Evolutionary conservation across 78 protist genomes (phyloP), one percentile per base, ranked within the genome.

Genomic region (Polysphondylium violaceum): DNA sequence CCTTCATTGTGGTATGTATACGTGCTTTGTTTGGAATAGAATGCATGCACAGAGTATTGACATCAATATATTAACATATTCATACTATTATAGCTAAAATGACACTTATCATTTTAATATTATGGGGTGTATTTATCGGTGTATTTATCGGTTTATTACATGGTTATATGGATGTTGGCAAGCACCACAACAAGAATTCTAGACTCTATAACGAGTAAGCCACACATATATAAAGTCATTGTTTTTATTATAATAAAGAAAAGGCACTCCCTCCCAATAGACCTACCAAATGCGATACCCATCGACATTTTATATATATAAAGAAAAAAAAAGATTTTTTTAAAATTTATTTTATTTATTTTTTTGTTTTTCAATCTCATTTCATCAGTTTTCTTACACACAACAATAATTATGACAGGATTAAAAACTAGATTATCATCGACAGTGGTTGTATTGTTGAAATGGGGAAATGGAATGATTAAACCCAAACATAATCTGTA

Each of bases 81-180:
- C n/a, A n/a, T n/a, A n/a, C n/a, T n/a, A n/a, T n/a, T 36, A 41
- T 25, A 68, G 75, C 14, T 25, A 68, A 43, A 38, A 68, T 68
- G 75, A 25, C 41, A 21, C n/a, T 43, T 41, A 50, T 75, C 8
- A 75, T 76, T 44, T 44, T 76, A 33, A 7, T 44, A n/a, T 64
- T 76, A 59, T 76, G 86, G 86, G 73, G 60, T 5, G 5, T 76
- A 6, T 76, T 76, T 60, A 44, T 76, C 1, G 72, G 73, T 12
- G 27, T 76, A 35, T 76, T 76, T 19, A 47, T 76, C 4, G 86
- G 43, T 14, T 31, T 76, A 9, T 61, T 76, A 59, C 35, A 76
- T 61, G 86, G 68, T 3, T 76, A 44, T 35, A 44, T n/a, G n/a
- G n/a, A n/a, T n/a, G n/a, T n/a, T n/a, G n/a, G n/a, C n/a, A n/a